Base-by-base conservation (phyloP, 768 basidiomycete species). In the Hygrophorus russula region DNA sequence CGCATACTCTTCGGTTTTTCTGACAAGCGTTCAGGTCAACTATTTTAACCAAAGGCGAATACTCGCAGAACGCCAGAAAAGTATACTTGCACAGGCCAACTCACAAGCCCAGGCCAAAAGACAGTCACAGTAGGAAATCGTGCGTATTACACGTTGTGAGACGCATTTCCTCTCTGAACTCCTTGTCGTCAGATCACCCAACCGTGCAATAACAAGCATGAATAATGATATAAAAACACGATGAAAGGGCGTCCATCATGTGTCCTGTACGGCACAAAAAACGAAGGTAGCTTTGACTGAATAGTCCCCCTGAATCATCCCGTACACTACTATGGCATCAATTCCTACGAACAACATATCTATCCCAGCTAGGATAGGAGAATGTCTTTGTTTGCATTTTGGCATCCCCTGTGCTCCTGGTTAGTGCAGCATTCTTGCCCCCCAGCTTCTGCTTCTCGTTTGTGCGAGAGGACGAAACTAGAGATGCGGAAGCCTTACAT, bases 21-120 rank as follows among this genome's bases (percentile, higher is more conserved):
- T 50, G 28, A 28, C 33, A 36, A 28, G 36, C 41, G 20, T 8
- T 28, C 51, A 97, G 93, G 82, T 97, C 53, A 86, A 87, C 19
- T 94, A 97, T 59, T 96, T 97, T 56, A 94, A 96, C 66, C 85
- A 89, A 58, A 78, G 91, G 29, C 72, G 92, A 42, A 74, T 88
- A 29, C 73, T 92, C 41, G 83, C 78, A 7, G 85, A 83, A 47
- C 76, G 79, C 45, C 87, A 89, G 60, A 85, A 81, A 54, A 76
- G 78, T 32, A 65, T 81, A 42, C 70, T 87, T 20, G 33, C 30
- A 19, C 30, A 42, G 11, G 3, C 34, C 20, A 42, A 34, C 31
- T 3, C 35, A 11, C 42, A 24, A 15, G 27, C 36, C 15, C 18
- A 28, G n/a, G 33, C 33, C 17, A 30, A 30, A 31, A 27, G 17